These are phyloP conservation scores for Tetracentron sinense DNA, from an alignment of 164 flowering plant genomes.

Conservation along the genomic window DNA sequence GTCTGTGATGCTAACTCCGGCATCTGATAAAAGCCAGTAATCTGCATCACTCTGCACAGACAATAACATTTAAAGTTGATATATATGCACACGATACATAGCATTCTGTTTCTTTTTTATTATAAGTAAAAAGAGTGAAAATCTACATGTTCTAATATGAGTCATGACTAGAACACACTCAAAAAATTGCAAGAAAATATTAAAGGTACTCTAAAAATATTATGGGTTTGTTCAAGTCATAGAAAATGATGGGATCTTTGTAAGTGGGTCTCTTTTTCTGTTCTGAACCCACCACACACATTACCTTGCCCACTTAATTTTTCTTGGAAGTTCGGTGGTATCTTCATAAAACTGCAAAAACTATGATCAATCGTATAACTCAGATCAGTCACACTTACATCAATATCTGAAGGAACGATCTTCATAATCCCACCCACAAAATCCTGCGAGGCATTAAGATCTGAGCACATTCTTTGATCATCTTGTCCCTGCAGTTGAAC, in stretches of 20 bases:
- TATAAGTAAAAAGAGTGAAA: no score
- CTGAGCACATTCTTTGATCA: conserved; percentile 38
- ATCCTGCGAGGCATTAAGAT: conserved; percentile 58
- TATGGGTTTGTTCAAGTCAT: no score
- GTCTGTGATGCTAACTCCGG: conserved; percentile 80
- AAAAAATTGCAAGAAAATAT: no score
- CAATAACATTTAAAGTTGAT: no score
- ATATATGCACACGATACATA: no score
- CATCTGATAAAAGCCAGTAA: conserved; percentile 83
- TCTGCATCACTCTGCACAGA: conserved; percentile 70
- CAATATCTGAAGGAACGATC: conserved; percentile 82
- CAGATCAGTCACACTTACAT: conserved; percentile 47
- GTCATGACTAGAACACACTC: not conserved
- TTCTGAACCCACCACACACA: no score
- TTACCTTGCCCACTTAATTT: no score
- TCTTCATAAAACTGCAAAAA: not conserved
- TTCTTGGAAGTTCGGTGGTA: not conserved
- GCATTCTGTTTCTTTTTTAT: no score
- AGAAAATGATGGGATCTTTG: no score
- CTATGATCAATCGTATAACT: not conserved
- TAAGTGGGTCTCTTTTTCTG: no score
- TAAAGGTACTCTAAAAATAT: no score
- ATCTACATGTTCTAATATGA: no score
- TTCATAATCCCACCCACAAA: conserved; percentile 86
- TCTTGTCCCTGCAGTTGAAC: conserved; percentile 41